Base-by-base conservation (phyloP, 2,329 filamentous ascomycete genomes). In the Myriosclerotinia scirpicola region DNA sequence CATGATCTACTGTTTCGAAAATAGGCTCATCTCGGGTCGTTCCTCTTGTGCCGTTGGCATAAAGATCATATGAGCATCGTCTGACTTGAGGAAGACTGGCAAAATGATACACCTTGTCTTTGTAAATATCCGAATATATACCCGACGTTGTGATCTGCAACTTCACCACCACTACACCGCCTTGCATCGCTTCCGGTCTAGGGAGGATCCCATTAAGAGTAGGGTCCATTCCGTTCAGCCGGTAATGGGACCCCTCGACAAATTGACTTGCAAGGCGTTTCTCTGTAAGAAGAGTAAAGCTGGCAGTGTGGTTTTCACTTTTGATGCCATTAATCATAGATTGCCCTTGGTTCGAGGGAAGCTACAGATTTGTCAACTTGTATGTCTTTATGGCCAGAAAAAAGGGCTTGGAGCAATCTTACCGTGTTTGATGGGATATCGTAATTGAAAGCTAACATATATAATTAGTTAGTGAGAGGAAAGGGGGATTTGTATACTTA, bases 21-120 rank as follows among this genome's bases (percentile, higher is more conserved):
- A 62, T 62, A 30, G 59, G 34, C 20, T 62, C 59, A 5, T 62
- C 59, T 40, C 59, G 59, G 9, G 59, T 62, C 46, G 26, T 5
- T 1, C 48, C 59, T 38, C 59, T 40, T 34, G 5, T 22, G 14
- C 59, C 59, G 22, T 40, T 40, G 17, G 59, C 22, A 62, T 50
- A 62, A 11, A 62, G 59, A 62, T 62, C 59, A 30, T 62, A 62
- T 40, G 59, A 62, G 36, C 59, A 62, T 50, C 59, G 46, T 53
- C 59, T 52, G 20, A 53, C 46, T 22, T 62, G 59, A 22, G 59
- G 59, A 9, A 40, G 34, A 53, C 59, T 62, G 11, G 46, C 46
- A 20, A 62, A 62, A 30, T 62, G 59, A 20, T 40, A 62, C 6
- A 62, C 59, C 22, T 53, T 22, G 34, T 62, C 17, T 40, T 53